Evolutionary conservation across 352 stramenopile genomes (phyloP), one percentile per base, ranked within the genome.

Genomic region (Peronospora belbahrii): DNA sequence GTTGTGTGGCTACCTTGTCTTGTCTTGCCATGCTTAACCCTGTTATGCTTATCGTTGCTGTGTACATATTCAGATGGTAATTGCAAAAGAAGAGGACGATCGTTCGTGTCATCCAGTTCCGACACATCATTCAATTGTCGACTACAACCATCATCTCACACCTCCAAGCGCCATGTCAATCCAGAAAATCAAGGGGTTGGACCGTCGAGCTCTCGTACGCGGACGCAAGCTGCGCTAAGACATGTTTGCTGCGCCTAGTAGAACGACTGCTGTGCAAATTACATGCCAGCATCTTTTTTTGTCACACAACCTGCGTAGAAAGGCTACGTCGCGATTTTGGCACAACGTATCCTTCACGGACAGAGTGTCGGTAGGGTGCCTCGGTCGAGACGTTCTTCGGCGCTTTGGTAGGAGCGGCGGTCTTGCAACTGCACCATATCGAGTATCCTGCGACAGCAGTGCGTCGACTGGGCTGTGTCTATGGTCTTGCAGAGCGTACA

Each of bases 161-260:
- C 77, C 78, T 2, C 80, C 74, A 1, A 63, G 55, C 43, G 78
- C 66, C 1, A 60, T 75, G 6, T 87, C 74, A 5, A 74, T 87
- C 44, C 81, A 87, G 38, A 90, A 90, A 42, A 82, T 73, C 18
- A 93, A 93, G 48, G 60, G 71, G 11, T 58, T 90, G 32, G 79
- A 90, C 46, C 76, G 77, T 30, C 76, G 81, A 17, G 75, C 81
- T 2, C 42, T 93, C 36, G 74, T 85, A 6, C 71, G 76, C 19
- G 78, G 76, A 5, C 69, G 79, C 2, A 90, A 88, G 39, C 30
- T 85, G n/a, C 76, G 79, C 22, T 88, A 55, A 73, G 28, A 32
- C 3, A 14, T 10, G 27, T 14, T 32, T 14, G 27, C 27, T 32
- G 8, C n/a, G 8, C 27, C n/a, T n/a, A n/a, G n/a, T n/a, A n/a